phyloP scores from a whole-genome alignment of 1,139 yeast species.

The Barnettozyma hawaiiensis region DNA sequence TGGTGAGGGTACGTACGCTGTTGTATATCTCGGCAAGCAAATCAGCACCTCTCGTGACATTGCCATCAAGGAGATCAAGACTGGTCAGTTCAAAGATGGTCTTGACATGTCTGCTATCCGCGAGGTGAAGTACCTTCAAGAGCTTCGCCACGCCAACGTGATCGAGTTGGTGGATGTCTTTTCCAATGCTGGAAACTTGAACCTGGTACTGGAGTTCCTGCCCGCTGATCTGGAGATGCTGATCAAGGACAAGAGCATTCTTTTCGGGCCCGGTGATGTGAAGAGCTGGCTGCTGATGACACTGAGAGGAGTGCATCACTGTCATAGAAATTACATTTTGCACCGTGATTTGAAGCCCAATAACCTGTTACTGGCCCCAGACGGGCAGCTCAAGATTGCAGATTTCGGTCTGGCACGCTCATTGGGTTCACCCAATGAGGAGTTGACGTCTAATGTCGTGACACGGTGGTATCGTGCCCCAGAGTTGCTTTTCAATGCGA shows the following conservation, averaged over 20 bases:
- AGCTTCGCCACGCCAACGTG: constrained; percentile 73
- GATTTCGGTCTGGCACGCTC: constrained; percentile 96
- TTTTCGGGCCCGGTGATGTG: constrained; percentile 82
- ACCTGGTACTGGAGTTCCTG: constrained; percentile 82
- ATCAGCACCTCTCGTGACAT: constrained; percentile 52
- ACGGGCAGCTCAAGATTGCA: constrained; percentile 84
- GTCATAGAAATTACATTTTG: constrained; percentile 83
- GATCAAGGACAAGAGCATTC: constrained; percentile 70
- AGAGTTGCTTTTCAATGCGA: constrained; percentile 82
- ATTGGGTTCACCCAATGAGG: constrained; percentile 69
- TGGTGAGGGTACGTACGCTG: constrained; percentile 99
- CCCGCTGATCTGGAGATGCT: constrained; percentile 90
- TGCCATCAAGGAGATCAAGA: constrained; percentile 94
- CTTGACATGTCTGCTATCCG: constrained; percentile 95
- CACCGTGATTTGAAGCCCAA: constrained; percentile 89
- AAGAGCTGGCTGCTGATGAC: constrained; percentile 95
- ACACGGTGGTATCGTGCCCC: constrained; percentile 98
- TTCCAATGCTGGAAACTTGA: constrained; percentile 63
- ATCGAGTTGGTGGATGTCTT: constrained; percentile 86
- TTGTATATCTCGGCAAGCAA: constrained; percentile 80
- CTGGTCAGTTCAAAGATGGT: constrained; percentile 93
- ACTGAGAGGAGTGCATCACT: constrained; percentile 87
- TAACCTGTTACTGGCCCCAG: constrained; percentile 75
- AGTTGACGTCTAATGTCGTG: constrained; percentile 84
- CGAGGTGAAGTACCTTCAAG: constrained; percentile 91